These are phyloP conservation scores for Pleurotus sapidus DNA, from an alignment of 768 basidiomycete genomes.

Conservation along the genomic window DNA sequence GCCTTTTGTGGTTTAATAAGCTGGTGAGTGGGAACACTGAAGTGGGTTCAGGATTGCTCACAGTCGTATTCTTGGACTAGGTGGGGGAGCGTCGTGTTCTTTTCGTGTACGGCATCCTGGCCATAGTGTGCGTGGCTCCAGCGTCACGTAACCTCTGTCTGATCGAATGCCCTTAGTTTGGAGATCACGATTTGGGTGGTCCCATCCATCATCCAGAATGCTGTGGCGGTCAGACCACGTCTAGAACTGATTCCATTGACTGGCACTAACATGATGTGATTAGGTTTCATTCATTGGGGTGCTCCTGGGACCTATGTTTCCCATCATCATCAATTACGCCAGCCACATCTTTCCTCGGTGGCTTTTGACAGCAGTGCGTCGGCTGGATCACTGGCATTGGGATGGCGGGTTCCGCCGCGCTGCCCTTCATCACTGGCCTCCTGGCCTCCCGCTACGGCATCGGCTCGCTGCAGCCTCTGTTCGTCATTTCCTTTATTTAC, in stretches of 20 bases:
- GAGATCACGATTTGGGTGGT: conserved; percentile 54
- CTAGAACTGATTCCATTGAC: background rate
- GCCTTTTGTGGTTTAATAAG: conserved; percentile 48
- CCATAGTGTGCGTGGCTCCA: conserved; percentile 26
- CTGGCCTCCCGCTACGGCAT: conserved; percentile 42
- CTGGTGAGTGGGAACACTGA: conserved; percentile 21
- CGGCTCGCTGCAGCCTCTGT: conserved; percentile 46
- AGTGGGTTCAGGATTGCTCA: background rate
- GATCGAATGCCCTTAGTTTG: conserved; percentile 22
- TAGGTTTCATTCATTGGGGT: conserved; percentile 45
- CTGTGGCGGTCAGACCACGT: conserved; percentile 33
- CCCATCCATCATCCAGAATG: conserved; percentile 47
- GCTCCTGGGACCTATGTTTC: conserved; percentile 54
- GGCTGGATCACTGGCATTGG: conserved; percentile 54
- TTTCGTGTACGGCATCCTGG: conserved; percentile 28
- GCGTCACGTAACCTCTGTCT: background rate
- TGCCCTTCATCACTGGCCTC: conserved; percentile 45
- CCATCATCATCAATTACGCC: conserved; percentile 35
- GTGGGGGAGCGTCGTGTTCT: conserved; percentile 30
- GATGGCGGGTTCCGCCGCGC: conserved; percentile 41
- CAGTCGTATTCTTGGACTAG: conserved; percentile 10
- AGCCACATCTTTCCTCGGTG: conserved; percentile 29
- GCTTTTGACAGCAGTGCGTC: conserved; percentile 34
- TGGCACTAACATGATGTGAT: background rate
- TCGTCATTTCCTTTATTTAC: conserved; percentile 13